phyloP scores from a whole-genome alignment of 768 basidiomycete species.

The Russula virescens region DNA sequence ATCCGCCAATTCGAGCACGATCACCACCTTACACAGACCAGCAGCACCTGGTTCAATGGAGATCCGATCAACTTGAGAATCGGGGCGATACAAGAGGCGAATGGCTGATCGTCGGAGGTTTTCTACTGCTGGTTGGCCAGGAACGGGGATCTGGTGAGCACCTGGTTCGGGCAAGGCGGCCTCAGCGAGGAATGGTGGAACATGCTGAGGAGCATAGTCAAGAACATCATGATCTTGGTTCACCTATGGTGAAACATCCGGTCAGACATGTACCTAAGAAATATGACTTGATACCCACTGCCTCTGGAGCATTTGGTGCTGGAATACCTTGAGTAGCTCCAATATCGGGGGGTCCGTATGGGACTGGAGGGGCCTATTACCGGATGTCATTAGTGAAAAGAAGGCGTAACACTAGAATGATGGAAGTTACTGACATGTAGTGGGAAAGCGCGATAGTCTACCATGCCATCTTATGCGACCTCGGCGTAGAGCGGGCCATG shows the following conservation, averaged over 20 bases:
- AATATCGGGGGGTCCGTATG: not conserved
- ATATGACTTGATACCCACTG: not conserved
- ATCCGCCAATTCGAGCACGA: not conserved
- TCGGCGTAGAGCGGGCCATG: too few species aligned
- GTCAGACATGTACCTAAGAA: not conserved
- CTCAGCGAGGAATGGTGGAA: not conserved
- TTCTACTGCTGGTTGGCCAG: not conserved
- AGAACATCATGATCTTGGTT: not conserved
- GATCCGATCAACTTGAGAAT: not conserved
- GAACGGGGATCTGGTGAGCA: too few species aligned
- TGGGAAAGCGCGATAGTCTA: not conserved
- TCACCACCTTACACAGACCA: conserved; percentile 1
- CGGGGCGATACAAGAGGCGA: not conserved
- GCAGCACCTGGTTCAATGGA: not conserved
- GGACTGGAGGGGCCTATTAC: not conserved
- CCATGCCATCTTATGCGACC: not conserved
- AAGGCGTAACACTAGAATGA: too few species aligned
- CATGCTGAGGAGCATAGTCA: not conserved
- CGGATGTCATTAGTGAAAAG: not conserved
- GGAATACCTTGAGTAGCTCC: not conserved
- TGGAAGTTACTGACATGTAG: not conserved
- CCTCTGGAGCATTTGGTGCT: not conserved
- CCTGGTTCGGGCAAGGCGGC: too few species aligned
- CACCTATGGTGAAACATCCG: not conserved
- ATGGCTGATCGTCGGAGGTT: not conserved